Evolutionary conservation across 306 rosid species (phyloP), one percentile per base, ranked within the genome.

Genomic region (Fragaria vesca): DNA sequence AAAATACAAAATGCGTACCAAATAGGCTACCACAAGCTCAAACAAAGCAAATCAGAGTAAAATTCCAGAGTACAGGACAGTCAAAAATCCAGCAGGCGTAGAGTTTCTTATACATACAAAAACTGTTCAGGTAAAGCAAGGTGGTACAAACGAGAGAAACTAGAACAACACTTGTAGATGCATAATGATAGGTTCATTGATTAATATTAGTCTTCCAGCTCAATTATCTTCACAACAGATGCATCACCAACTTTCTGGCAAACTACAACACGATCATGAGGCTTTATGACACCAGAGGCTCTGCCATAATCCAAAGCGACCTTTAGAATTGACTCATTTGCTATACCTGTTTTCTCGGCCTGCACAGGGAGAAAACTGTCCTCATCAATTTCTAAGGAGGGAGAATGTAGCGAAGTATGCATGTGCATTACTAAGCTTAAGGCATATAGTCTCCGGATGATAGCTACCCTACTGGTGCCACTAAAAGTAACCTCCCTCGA

Each of bases 181-280:
- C 0, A 20, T 2, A 36, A 5, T 5, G 40, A 24, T 10, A 11
- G 61, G 61, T 55, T n/a, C 28, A 21, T 20, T 11, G 12, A 11
- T 36, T 15, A 6, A 1, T 67, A 71, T 84, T 62, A 94, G 74
- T 94, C 97, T 83, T 94, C 98, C 18, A 94, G 95, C 93, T 94
- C 98, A 7, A 94, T 80, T 78, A 94, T 94, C 96, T 94, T 94
- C 42, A 94, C 93, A 28, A 94, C 92, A 7, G 90, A 88, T 52
- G 92, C 67, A 85, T 94, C 98, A 11, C 93, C 97, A 45, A 94
- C 86, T 83, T 94, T 94, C 89, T 92, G 98, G 87, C 98, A 94
- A 60, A 94, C 85, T 73, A 92, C 94, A 21, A 92, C 93, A 7
- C 97, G 91, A 36, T 94, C 98, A 6, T 92, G 98, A 1, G 98